Base-by-base conservation (phyloP, 2,329 filamentous ascomycete species). In the Coniochaeta sp. region DNA sequence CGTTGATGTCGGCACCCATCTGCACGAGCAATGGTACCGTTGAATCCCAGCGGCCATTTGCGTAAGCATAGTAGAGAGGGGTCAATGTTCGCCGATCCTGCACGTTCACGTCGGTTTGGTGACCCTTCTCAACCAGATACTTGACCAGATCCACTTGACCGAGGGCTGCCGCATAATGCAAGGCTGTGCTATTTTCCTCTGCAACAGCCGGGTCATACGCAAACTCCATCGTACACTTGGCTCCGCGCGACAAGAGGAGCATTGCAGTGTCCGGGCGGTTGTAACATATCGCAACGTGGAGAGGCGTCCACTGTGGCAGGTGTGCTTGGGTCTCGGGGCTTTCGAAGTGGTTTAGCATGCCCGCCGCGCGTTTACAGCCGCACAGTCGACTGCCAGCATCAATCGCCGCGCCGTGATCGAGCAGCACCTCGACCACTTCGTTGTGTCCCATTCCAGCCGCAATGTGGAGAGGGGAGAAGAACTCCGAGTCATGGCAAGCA, bases 201-300 rank as follows among this genome's bases (percentile, higher is more conserved):
- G 26, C 22, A n/a, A 52, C n/a, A 4, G 42, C 59, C 24, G 28
- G 36, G 10, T 59, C n/a, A 36, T 19, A 10, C 19, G 16, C 3
- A 19, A 55, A 34, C 26, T 67, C 63, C 64, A 71, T 64, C 16
- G 57, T 36, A 5, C 57, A 56, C 7, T 63, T 62, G 10, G 68
- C 67, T 2, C 65, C 64, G 14, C 64, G 64, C 16, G 63, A 62
- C 55, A 71, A 58, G 24, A 71, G 64, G 1, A 69, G 59, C 47
- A 63, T 63, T 32, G 68, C 69, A 16, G 68, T 67, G 0, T 63
- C 61, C 6, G 58, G 24, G 28, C 60, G 65, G 8, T 55, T 60
- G 54, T 69, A 64, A 57, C 67, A 71, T 55, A 71, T 66, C 52
- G 69, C 67, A 47, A 64, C 42, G 60, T 71, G 69, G 12, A 71